phyloP scores from a whole-genome alignment of 805 yeast genomes.

The Ogataea populi-albae region DNA sequence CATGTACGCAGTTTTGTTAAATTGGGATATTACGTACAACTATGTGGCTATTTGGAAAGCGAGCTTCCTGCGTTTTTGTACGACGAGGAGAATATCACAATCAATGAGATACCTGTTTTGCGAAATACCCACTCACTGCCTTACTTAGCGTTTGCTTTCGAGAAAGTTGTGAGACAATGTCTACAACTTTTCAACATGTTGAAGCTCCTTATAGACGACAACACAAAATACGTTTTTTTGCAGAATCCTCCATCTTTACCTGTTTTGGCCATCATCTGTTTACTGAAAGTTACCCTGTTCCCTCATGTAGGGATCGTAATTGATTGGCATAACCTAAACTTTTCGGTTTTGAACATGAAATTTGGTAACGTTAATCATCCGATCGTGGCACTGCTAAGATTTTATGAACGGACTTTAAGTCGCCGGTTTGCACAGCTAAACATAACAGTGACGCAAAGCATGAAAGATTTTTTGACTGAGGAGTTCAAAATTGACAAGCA shows the following conservation, averaged over 20 bases:
- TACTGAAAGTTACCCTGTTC: constrained; percentile 45
- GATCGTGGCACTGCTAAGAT: constrained; percentile 54
- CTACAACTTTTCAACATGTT: constrained; percentile 45
- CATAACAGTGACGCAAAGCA: constrained; percentile 73
- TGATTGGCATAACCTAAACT: constrained; percentile 97
- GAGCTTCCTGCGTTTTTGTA: constrained; percentile 48
- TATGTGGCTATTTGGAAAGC: constrained; percentile 79
- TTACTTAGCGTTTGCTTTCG: constrained; percentile 51
- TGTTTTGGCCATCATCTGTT: constrained; percentile 57
- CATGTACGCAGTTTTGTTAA: constrained; percentile 79
- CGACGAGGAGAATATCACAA: constrained; percentile 44
- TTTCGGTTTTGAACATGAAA: constrained; percentile 70
- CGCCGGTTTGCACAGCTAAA: constrained; percentile 62
- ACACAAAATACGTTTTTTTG: constrained; percentile 63
- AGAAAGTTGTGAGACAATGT: constrained; percentile 61
- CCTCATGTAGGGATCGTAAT: constrained; percentile 62
- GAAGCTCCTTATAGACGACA: constrained; percentile 53
- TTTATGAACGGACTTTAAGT: constrained; percentile 65
- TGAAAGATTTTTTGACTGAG: constrained; percentile 57
- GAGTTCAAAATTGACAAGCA: constrained; percentile 51
- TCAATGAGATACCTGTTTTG: constrained; percentile 44
- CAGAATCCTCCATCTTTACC: constrained; percentile 96
- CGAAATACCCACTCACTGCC: constrained; percentile 43
- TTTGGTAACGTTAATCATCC: constrained; percentile 54
- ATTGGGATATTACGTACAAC: constrained; percentile 68